Evolutionary conservation across 371 early-diverging fungal genomes (phyloP).

Genomic region (Zancudomyces culisetae): DNA sequence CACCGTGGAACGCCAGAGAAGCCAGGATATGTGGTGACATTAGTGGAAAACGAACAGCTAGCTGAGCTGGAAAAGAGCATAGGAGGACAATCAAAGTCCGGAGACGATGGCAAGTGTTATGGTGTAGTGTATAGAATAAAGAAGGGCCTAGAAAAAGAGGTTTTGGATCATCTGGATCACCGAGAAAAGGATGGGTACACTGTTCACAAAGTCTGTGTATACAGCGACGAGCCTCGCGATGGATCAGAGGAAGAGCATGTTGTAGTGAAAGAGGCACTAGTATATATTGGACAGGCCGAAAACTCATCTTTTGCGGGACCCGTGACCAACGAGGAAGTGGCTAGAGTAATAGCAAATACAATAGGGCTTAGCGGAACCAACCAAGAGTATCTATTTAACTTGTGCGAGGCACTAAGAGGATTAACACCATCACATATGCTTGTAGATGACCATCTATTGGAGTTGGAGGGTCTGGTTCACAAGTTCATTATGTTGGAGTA

Average conservation of each 20-base stretch:
- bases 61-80: slow-evolving; percentile 3
- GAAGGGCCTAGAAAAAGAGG: slow-evolving; percentile 34
- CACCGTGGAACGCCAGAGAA: slow-evolving; percentile 70
- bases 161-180: slow-evolving; percentile 56
- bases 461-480: too few relatives aligned
- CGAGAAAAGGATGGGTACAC: slow-evolving; percentile 80
- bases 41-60: slow-evolving; percentile 50
- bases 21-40: slow-evolving; percentile 80
- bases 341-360: slow-evolving; percentile 42
- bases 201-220: slow-evolving; percentile 47
- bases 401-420: slow-evolving; percentile 39
- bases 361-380: slow-evolving; percentile 65
- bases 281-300: slow-evolving; percentile 61
- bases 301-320: slow-evolving; percentile 73
- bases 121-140: slow-evolving; percentile 73
- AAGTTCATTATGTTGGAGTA: too few relatives aligned
- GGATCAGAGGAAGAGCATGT: slow-evolving; percentile 8
- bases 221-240: not conserved
- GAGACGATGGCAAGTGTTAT: slow-evolving; percentile 46
- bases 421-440: not conserved
- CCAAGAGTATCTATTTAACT: slow-evolving; percentile 49
- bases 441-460: not conserved
- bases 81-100: too few relatives aligned
- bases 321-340: slow-evolving; percentile 42
- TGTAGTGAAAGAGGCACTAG: slow-evolving; percentile 33